Conservation (phyloP, 257 asterid species). For the Schizonepeta tenuifolia region DNA sequence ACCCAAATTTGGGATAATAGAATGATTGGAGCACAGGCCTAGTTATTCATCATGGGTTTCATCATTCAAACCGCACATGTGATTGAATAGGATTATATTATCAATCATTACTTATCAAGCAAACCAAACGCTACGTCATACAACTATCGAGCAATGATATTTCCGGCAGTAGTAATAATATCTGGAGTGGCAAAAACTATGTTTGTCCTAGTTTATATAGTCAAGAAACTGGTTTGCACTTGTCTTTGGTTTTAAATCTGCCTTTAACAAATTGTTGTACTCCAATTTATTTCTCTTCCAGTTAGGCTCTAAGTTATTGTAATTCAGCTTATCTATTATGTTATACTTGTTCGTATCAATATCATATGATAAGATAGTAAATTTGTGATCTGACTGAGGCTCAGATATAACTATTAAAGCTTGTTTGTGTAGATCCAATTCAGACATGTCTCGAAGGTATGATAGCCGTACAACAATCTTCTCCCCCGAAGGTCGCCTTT, state of each 20-base stretch:
- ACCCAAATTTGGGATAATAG: no score
- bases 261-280: neutral
- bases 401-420: slow-evolving; percentile 3
- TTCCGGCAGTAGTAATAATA: no score
- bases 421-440: slow-evolving; percentile 37
- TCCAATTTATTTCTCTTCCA: neutral
- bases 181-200: no score
- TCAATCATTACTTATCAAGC: no score
- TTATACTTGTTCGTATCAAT: neutral
- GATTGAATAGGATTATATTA: no score
- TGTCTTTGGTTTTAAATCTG: neutral
- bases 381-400: neutral
- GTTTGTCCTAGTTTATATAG: no score
- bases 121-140: no score
- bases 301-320: neutral
- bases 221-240: neutral
- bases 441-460: slow-evolving; percentile 82
- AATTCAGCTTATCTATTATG: neutral
- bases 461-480: slow-evolving; percentile 95
- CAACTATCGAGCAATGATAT: no score
- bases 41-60: no score
- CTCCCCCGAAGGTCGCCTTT: slow-evolving; percentile 95
- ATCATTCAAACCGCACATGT: no score
- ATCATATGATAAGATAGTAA: neutral
- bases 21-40: no score